Evolutionary conservation across 345 rosid genomes (phyloP).

Genomic region (Mangifera indica): DNA sequence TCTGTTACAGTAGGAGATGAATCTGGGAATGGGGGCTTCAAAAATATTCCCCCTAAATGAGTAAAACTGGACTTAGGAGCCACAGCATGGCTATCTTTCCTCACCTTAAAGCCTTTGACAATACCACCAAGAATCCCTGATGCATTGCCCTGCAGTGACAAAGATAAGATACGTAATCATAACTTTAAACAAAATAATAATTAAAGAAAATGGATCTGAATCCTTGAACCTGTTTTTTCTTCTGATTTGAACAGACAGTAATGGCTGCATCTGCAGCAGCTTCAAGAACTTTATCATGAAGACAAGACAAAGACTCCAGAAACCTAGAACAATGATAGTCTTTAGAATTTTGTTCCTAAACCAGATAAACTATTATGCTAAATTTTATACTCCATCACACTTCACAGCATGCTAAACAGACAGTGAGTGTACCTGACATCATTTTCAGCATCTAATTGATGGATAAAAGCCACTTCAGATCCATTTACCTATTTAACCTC

Average conservation of each 20-base stretch:
- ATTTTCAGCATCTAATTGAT: too few species aligned
- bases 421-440: too few species aligned
- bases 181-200: conserved; percentile 5
- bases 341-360: conserved; percentile 9
- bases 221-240: conserved; percentile 39
- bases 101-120: conserved; percentile 43
- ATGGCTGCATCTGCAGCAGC: conserved; percentile 46
- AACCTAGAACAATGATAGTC: conserved; percentile 35
- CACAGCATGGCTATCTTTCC: conserved; percentile 25
- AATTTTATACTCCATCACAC: background rate
- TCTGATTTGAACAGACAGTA: conserved; percentile 34
- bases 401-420: conserved; percentile 8
- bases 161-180: conserved; percentile 12
- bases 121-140: conserved; percentile 44
- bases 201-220: background rate
- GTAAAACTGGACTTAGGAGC: conserved; percentile 27
- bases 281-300: too few species aligned
- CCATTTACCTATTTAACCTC: too few species aligned
- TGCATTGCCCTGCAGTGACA: conserved; percentile 32
- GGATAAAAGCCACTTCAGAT: too few species aligned
- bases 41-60: conserved; percentile 41
- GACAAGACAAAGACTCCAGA: conserved; percentile 49
- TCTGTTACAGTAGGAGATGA: conserved; percentile 21
- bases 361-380: background rate
- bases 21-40: conserved; percentile 29